Conservation (phyloP, 495 filamentous ascomycete genomes). For the Cladorrhinum samala region DNA sequence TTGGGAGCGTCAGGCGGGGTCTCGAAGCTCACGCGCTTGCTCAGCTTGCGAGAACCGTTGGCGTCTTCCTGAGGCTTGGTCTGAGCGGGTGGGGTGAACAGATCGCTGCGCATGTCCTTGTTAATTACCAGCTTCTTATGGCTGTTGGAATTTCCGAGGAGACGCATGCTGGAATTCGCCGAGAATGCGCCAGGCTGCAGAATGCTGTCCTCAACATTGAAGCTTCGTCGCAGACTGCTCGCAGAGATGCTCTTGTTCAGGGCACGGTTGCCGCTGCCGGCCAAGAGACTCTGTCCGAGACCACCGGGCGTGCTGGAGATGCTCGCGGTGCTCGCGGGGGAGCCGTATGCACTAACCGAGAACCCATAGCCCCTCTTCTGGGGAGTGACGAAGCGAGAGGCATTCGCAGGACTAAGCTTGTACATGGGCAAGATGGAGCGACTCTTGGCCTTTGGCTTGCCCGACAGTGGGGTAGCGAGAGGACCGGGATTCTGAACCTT, state of each 20-base stretch:
- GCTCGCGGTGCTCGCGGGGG: conserved; percentile 64
- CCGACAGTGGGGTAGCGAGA: conserved; percentile 78
- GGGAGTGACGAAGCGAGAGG: conserved; percentile 73
- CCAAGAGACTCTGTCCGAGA: conserved; percentile 59
- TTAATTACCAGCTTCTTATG: conserved; percentile 90
- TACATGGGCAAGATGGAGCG: conserved; percentile 76
- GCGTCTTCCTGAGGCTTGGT: conserved; percentile 31
- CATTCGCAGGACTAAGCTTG: conserved; percentile 75
- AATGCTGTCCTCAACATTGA: conserved; percentile 65
- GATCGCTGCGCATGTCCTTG: conserved; percentile 70
- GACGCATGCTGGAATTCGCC: conserved; percentile 51
- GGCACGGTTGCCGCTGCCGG: conserved; percentile 49
- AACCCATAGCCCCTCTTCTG: conserved; percentile 80
- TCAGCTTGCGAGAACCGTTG: conserved; percentile 55
- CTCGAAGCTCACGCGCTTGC: conserved; percentile 89
- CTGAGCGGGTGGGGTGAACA: conserved; percentile 56
- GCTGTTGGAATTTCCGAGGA: conserved; percentile 56
- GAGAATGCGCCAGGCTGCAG: conserved; percentile 83
- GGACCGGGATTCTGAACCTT: conserved; percentile 66
- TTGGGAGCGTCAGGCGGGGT: conserved; percentile 21
- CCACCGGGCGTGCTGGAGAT: conserved; percentile 61
- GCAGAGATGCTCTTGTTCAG: conserved; percentile 58
- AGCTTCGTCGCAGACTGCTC: conserved; percentile 56
- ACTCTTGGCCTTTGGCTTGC: conserved; percentile 61
- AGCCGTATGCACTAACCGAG: conserved; percentile 82